Evolutionary conservation across 306 rosid species (phyloP).

Genomic region (Cucurbita pepo): DNA sequence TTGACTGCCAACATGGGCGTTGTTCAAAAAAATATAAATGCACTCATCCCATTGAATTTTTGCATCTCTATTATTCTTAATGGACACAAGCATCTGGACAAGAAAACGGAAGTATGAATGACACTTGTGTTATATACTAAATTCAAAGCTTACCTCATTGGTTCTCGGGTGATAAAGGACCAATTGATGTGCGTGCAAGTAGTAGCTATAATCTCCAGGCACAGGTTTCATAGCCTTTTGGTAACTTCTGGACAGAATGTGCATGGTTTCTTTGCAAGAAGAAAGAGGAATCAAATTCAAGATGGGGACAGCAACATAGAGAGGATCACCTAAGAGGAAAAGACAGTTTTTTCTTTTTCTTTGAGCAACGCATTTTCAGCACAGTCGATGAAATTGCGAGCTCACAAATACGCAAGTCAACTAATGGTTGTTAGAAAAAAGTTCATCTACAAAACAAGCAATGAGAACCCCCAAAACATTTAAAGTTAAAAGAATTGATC

Average conservation of each 20-base stretch:
- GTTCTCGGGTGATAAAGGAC: conserved; percentile 55
- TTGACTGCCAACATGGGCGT: too few species aligned
- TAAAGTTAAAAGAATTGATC: neutral
- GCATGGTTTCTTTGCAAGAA: neutral
- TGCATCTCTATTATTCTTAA: neutral
- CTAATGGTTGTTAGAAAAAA: neutral
- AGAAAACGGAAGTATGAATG: neutral
- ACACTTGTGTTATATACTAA: neutral
- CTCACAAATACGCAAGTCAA: neutral
- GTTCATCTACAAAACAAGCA: neutral
- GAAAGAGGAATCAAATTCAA: neutral
- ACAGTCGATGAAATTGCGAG: neutral
- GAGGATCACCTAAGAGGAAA: conserved; percentile 60
- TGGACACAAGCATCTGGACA: neutral
- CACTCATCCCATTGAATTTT: neutral
- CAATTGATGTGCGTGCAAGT: conserved; percentile 65
- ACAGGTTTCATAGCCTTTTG: conserved; percentile 54
- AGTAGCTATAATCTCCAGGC: conserved; percentile 91
- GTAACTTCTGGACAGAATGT: conserved; percentile 43
- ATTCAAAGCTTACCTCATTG: conserved; percentile 30
- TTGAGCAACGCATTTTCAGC: neutral
- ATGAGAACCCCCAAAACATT: neutral
- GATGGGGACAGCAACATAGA: conserved; percentile 22
- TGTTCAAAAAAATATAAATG: neutral
- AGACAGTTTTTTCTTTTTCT: too few species aligned